Percentiles rank a stretch among this genome's conserved stretches.
These are phyloP conservation scores for Calonectria henricotiae DNA, from an alignment of 2,329 filamentous ascomycete species.

Conservation along the genomic window DNA sequence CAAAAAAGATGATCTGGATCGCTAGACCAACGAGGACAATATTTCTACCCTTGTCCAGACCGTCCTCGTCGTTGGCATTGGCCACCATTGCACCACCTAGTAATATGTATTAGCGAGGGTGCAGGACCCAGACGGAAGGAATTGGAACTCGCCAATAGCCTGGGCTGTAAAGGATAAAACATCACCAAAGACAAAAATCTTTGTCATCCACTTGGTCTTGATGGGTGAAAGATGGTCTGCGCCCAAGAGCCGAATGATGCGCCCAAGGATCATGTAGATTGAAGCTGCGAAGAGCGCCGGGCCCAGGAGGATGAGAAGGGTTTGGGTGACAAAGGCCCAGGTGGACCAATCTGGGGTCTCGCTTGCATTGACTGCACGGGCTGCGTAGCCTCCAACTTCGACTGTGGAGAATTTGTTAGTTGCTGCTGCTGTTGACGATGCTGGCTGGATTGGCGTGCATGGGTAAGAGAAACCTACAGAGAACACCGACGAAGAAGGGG, in stretches of 20 bases:
- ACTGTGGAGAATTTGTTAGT: constrained; percentile 28
- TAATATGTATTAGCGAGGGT: background rate
- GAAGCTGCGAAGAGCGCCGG: constrained; percentile 65
- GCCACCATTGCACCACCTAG: constrained; percentile 37
- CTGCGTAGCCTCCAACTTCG: constrained; percentile 61
- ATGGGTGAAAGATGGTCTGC: constrained; percentile 48
- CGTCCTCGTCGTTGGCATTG: constrained; percentile 49
- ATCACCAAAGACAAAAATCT: constrained; percentile 55
- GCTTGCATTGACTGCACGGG: constrained; percentile 56
- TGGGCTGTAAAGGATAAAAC: constrained; percentile 54
- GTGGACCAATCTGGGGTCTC: constrained; percentile 53
- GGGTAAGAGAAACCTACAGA: constrained; percentile 3
- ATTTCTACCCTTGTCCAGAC: constrained; percentile 58
- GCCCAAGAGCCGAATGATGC: constrained; percentile 55
- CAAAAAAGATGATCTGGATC: constrained; percentile 71
- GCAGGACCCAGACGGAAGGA: too few relatives aligned
- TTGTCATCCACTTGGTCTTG: constrained; percentile 49
- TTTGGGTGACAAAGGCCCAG: constrained; percentile 60
- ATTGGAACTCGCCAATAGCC: constrained; percentile 41
- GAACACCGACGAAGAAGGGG: constrained; percentile 14
- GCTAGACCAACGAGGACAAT: constrained; percentile 70
- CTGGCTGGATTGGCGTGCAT: too few relatives aligned
- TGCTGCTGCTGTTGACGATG: too few relatives aligned
- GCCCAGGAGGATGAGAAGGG: constrained; percentile 60
- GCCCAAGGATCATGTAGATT: constrained; percentile 64